Conservation (phyloP, 208 protist species). For the Wallacemonas sp. region DNA sequence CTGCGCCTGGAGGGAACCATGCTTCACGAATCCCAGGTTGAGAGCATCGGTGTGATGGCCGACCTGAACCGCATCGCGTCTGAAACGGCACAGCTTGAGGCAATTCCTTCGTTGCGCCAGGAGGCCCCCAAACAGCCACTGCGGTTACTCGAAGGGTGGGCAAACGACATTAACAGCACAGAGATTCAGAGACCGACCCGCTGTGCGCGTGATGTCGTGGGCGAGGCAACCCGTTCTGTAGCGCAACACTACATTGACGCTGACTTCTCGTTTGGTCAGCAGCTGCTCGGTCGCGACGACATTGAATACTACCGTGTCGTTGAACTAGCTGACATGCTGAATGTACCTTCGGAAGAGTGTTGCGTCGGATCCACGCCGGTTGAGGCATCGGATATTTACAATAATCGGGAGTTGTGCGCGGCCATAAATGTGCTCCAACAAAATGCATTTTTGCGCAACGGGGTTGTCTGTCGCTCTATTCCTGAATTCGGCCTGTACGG, state of each 20-base stretch:
- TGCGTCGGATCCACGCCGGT: conserved; percentile 19
- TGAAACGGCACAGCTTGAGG: conserved; percentile 2
- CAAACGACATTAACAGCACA: neutral
- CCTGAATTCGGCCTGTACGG: conserved; percentile 15
- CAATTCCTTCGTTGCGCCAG: conserved; percentile 15
- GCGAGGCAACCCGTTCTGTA: neutral
- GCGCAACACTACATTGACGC: conserved; percentile 10
- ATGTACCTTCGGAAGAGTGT: conserved; percentile 7
- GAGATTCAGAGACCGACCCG: neutral
- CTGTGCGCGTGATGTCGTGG: neutral
- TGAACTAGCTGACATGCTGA: conserved; percentile 17
- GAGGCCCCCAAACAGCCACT: conserved; percentile 14
- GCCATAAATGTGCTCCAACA: conserved; percentile 48
- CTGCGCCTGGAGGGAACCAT: conserved; percentile 32
- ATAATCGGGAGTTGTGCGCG: conserved; percentile 44
- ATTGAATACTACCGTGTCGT: conserved; percentile 10
- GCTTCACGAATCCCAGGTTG: conserved; percentile 25
- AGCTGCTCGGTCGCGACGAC: conserved; percentile 22
- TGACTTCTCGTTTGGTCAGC: conserved; percentile 21
- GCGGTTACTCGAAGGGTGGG: conserved; percentile 1
- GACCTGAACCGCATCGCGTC: conserved; percentile 42
- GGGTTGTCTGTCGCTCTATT: neutral
- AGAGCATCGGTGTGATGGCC: conserved; percentile 34
- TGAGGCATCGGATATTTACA: conserved; percentile 28
- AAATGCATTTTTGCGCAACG: conserved; percentile 6